These are phyloP conservation scores for Phytophthora rubi DNA, from an alignment of 352 stramenopile species.

Conservation along the genomic window DNA sequence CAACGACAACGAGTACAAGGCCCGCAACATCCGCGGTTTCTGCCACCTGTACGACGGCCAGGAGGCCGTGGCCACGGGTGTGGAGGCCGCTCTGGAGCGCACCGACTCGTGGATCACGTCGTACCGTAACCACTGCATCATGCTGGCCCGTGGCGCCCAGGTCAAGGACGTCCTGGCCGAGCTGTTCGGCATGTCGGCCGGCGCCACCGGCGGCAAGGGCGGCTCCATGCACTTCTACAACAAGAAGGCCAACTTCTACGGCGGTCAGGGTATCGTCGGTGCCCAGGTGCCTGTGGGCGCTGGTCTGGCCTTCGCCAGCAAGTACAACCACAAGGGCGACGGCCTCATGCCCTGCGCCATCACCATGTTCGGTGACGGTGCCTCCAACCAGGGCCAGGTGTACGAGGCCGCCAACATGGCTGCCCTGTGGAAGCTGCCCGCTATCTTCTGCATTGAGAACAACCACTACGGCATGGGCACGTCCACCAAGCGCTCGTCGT, in stretches of 20 bases:
- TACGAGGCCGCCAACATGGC: conserved; percentile 98
- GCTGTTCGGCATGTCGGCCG: conserved; percentile 94
- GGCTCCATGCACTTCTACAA: conserved; percentile 99
- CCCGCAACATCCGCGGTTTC: conserved; percentile 98
- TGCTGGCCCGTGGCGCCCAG: conserved; percentile 93
- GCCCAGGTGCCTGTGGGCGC: conserved; percentile 98
- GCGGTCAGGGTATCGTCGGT: conserved; percentile 98
- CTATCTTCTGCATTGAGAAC: conserved; percentile 99
- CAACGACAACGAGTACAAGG: conserved; percentile 99
- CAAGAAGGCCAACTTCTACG: conserved; percentile 99
- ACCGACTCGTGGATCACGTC: conserved; percentile 99
- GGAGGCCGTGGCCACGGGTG: conserved; percentile 98
- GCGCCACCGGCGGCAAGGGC: conserved; percentile 95
- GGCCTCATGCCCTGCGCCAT: conserved; percentile 94
- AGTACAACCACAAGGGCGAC: conserved; percentile 97
- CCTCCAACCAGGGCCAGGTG: conserved; percentile 99
- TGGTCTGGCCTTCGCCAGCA: conserved; percentile 98
- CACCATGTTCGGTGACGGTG: conserved; percentile 99
- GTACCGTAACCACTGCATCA: conserved; percentile 99
- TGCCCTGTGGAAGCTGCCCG: conserved; percentile 97
- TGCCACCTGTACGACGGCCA: conserved; percentile 99
- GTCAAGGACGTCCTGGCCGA: conserved; percentile 96
- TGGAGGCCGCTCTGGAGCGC: conserved; percentile 94
- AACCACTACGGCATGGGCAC: conserved; percentile 99
- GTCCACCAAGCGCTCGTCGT: conserved; percentile 96